These are phyloP conservation scores for Magnaporthiopsis incrustans DNA, from an alignment of 2,329 filamentous ascomycete genomes.

Conservation along the genomic window DNA sequence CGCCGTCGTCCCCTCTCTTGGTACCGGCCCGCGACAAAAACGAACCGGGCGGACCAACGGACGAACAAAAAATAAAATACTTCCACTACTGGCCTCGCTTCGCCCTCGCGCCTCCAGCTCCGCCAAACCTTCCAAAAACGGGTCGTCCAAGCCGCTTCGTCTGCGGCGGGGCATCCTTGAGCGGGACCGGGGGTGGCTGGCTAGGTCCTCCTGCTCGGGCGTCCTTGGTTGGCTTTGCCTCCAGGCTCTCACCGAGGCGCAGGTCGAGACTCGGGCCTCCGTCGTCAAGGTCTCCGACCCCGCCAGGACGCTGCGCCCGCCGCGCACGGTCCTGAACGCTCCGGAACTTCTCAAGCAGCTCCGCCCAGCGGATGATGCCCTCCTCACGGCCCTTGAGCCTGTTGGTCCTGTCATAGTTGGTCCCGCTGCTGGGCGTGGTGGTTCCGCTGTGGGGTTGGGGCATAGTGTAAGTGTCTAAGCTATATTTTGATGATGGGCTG, in stretches of 20 bases:
- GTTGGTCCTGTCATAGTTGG: constrained; percentile 64
- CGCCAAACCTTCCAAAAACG: constrained; percentile 57
- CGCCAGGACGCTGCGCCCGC: constrained; percentile 54
- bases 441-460: constrained; percentile 30
- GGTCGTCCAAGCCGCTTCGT: constrained; percentile 59
- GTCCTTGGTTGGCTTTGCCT: constrained; percentile 32
- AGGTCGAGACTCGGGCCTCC: constrained; percentile 31
- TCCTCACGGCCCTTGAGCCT: constrained; percentile 78
- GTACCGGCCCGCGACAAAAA: not conserved
- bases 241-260: constrained; percentile 32
- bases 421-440: constrained; percentile 35
- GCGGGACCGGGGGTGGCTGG: constrained; percentile 30
- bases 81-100: constrained; percentile 38
- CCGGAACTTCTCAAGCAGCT: constrained; percentile 91
- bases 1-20: not conserved
- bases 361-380: constrained; percentile 78
- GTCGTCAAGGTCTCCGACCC: constrained; percentile 41
- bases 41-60: not conserved
- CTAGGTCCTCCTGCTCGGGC: constrained; percentile 18
- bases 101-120: constrained; percentile 58
- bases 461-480: constrained; percentile 23
- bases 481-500: constrained; percentile 8
- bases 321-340: constrained; percentile 81
- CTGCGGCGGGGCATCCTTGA: constrained; percentile 41
- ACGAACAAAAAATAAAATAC: not conserved